phyloP scores from a whole-genome alignment of 163 green algal species.

The Scenedesmus sp. region DNA sequence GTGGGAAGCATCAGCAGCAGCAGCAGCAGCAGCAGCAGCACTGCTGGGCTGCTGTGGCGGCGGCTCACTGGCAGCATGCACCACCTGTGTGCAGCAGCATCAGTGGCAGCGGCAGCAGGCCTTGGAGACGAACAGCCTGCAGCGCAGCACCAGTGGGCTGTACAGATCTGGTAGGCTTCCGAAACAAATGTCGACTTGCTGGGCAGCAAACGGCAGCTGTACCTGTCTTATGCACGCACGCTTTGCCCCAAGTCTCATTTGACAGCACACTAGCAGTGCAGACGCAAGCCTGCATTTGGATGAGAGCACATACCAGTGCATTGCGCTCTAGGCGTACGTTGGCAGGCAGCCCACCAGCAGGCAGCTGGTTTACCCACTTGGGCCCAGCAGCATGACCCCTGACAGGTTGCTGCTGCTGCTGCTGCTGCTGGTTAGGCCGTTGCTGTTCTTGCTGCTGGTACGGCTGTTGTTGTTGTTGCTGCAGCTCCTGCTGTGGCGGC shows the following conservation, averaged over 20 bases:
- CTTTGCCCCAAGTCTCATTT: no score
- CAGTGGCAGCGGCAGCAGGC: neutral
- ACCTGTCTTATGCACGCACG: no score
- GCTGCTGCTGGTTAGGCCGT: slow-evolving; percentile 14
- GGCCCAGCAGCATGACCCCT: slow-evolving; percentile 74
- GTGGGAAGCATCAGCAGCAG: neutral
- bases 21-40: neutral
- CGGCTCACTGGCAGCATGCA: neutral
- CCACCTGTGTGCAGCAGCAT: neutral
- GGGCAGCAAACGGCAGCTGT: neutral
- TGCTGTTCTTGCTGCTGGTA: neutral
- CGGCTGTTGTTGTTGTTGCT: slow-evolving; percentile 9
- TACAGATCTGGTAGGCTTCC: no score
- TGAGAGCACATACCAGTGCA: no score
- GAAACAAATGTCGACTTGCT: neutral
- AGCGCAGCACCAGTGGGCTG: neutral
- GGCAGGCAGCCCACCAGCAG: slow-evolving; percentile 5
- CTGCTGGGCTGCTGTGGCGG: slow-evolving; percentile 9
- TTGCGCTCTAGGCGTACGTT: slow-evolving; percentile 59
- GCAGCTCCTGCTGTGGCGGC: neutral
- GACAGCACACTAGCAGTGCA: no score
- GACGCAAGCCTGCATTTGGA: no score
- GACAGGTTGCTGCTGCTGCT: slow-evolving; percentile 34
- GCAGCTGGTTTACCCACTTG: slow-evolving; percentile 67
- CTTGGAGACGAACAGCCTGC: neutral